Evolutionary conservation across 495 filamentous ascomycete species (phyloP), one percentile per base, ranked within the genome.

Genomic region (Penicillium desertorum): DNA sequence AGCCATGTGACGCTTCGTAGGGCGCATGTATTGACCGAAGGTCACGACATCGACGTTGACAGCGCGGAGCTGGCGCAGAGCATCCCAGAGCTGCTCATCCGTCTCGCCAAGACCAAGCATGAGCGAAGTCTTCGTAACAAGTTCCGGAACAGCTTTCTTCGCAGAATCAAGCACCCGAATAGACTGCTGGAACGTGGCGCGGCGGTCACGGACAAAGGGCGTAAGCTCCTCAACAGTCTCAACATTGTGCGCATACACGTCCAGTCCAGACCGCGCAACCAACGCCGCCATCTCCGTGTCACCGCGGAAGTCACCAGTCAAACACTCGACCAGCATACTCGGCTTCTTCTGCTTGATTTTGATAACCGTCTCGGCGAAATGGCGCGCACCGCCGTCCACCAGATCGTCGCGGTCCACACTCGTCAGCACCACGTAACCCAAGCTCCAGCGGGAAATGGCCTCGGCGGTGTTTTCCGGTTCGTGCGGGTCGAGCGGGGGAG

Each of bases 21-120:
- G 94, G 4, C 92, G 88, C 94, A 98, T 98, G 78, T 98, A 98
- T 79, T 98, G 94, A 4, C 95, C 94, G 57, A 98, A 98, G 0
- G 94, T 98, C 37, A 98, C 91, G 12, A 98, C 90, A 58, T 98
- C 94, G 23, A 96, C 92, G 58, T 89, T 79, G 37, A 85, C 76
- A 53, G 84, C 85, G 22, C 94, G 84, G 27, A 97, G 79, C 66
- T 96, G 88, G 81, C 78, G 82, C 45, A 98, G 73, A 8, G 93
- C 82, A 59, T 88, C 82, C 83, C 84, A 88, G 8, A 98, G 73
- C 73, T 97, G 88, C n/a, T 89, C 82, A 62, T 97, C 91, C 5
- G 86, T 91, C 80, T 98, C 94, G 0, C 94, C 94, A 23, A 98
- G 71, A 16, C 94, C 94, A 1, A 98, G 81, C 94, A 98, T 98